Evolutionary conservation across 139 green algal species (phyloP).

Genomic region (Tetradesmus lagerheimii): DNA sequence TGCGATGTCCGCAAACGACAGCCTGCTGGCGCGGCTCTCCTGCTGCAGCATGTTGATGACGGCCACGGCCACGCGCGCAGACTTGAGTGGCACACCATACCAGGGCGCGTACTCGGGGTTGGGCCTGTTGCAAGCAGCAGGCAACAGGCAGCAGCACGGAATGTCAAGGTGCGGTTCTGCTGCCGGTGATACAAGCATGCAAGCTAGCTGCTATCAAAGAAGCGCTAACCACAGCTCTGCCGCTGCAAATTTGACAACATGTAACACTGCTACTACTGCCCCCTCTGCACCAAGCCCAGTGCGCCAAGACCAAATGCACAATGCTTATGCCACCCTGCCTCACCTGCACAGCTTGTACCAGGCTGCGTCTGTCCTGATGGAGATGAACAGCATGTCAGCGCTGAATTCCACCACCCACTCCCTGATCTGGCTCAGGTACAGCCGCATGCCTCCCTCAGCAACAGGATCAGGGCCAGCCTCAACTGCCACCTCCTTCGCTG

Average conservation of each 20-base stretch:
- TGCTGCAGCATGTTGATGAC: conserved; percentile 71
- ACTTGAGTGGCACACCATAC: conserved; percentile 85
- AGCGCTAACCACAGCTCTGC: no score
- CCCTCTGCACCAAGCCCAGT: no score
- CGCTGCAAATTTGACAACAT: no score
- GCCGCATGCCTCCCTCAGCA: conserved; percentile 73
- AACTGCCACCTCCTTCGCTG: conserved; percentile 11
- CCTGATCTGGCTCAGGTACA: conserved; percentile 90
- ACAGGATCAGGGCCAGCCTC: conserved; percentile 37
- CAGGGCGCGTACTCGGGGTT: conserved; percentile 80
- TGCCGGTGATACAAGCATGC: no score
- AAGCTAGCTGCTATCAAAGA: no score
- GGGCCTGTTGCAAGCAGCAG: conserved; percentile 52
- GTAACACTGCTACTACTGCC: neutral
- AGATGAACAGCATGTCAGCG: conserved; percentile 92
- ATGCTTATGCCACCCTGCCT: conserved; percentile 4
- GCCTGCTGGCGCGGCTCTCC: conserved; percentile 73
- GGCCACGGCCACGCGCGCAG: conserved; percentile 76
- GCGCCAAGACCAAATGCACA: no score
- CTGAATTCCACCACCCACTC: conserved; percentile 95
- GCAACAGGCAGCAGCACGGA: neutral
- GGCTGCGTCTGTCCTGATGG: conserved; percentile 90
- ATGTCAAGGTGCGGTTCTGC: no score
- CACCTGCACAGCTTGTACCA: conserved; percentile 90
- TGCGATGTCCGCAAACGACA: conserved; percentile 88